A percentile compares a stretch with the other conserved stretches of the same genome.
Conservation (phyloP, 305 asterid genomes). For the Fraxinus platypoda region DNA sequence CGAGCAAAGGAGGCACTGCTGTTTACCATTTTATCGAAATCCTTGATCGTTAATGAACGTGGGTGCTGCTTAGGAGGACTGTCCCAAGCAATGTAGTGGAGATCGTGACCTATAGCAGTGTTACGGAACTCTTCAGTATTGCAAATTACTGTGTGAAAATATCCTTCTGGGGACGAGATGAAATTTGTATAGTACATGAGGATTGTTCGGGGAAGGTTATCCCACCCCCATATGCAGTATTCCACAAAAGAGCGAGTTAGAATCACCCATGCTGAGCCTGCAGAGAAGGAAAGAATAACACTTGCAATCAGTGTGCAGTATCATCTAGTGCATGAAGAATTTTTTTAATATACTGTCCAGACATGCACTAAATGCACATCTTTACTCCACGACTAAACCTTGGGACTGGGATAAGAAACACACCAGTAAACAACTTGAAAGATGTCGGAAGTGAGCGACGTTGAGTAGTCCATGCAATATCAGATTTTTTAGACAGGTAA, state of each 20-base stretch:
- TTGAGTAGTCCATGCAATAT: slow-evolving; percentile 78
- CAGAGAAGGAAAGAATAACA: slow-evolving; percentile 2
- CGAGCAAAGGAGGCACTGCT: slow-evolving; percentile 90
- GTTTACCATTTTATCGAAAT: slow-evolving; percentile 75
- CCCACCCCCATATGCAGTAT: slow-evolving; percentile 96
- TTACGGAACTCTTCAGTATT: slow-evolving; percentile 62
- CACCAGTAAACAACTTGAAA: slow-evolving; percentile 87
- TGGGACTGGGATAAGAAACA: slow-evolving; percentile 14
- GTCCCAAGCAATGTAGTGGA: slow-evolving; percentile 97
- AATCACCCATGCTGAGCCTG: slow-evolving; percentile 98
- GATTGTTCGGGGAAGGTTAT: slow-evolving; percentile 79
- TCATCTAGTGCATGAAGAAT: not conserved
- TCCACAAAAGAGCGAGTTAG: slow-evolving; percentile 79
- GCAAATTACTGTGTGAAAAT: slow-evolving; percentile 90
- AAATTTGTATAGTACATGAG: slow-evolving; percentile 90
- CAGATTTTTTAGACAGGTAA: slow-evolving; percentile 85
- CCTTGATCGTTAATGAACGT: slow-evolving; percentile 51
- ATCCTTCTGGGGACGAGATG: slow-evolving; percentile 92
- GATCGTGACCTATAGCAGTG: slow-evolving; percentile 86
- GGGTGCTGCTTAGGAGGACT: slow-evolving; percentile 97
- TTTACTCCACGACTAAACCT: not conserved
- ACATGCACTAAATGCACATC: not conserved
- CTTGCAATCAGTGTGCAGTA: not conserved
- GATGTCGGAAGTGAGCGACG: slow-evolving; percentile 87
- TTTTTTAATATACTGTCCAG: not conserved